phyloP scores from a whole-genome alignment of 257 asterid genomes.

The Schizonepeta tenuifolia region DNA sequence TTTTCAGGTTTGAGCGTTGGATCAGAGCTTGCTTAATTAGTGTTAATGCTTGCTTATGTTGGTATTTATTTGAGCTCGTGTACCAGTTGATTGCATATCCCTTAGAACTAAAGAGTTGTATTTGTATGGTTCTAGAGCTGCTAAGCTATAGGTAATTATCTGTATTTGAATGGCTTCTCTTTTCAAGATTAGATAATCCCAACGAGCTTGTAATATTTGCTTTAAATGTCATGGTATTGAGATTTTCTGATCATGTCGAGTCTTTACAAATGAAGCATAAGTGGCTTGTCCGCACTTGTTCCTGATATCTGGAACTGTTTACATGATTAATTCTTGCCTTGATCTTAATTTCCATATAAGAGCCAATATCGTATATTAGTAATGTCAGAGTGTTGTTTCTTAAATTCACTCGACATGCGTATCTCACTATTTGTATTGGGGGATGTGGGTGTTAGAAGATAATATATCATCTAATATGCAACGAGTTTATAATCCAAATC shows the following conservation, averaged over 20 bases:
- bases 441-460: neutral
- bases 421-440: neutral
- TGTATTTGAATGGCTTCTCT: constrained; percentile 21
- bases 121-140: neutral
- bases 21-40: constrained; percentile 4
- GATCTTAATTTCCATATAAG: too few relatives aligned
- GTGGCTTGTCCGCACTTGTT: too few relatives aligned
- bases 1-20: constrained; percentile 62
- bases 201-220: neutral
- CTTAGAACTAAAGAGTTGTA: neutral
- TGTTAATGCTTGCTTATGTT: neutral
- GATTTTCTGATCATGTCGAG: neutral
- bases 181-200: neutral
- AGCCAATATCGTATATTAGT: too few relatives aligned
- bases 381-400: neutral
- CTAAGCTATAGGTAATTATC: neutral
- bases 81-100: neutral
- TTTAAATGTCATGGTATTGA: neutral
- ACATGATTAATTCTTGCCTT: too few relatives aligned
- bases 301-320: too few relatives aligned
- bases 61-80: neutral
- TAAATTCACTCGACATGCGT: neutral
- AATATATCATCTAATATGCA: neutral
- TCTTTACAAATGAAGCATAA: neutral
- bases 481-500: neutral